Evolutionary conservation across 2,329 filamentous ascomycete species (phyloP), one percentile per base, ranked within the genome.

Genomic region (Ceratocystis destructans): DNA sequence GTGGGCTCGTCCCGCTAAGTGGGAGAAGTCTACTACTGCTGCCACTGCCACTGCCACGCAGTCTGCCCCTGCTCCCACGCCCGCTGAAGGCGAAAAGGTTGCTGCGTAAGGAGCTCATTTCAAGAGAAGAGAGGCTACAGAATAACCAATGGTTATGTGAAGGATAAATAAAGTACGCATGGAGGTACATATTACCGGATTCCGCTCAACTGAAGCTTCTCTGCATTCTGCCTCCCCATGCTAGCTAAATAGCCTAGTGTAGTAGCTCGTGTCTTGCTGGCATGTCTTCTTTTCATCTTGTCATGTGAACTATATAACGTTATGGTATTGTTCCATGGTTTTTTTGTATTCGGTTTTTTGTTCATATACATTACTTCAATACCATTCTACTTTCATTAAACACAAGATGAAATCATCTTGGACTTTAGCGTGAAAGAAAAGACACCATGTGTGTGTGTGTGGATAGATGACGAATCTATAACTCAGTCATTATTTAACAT

Each of bases 1-100:
- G 76, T 92, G 82, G 80, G 78, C 82, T 65, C 84, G 79, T 73
- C 81, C 87, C 64, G 78, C 84, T 70, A 85, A 86, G 79, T 87
- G 85, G 80, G 80, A 82, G 69, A 71, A 72, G 25, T 74, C 74
- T 50, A 70, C 48, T 28, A 25, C 44, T 61, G 46, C 61, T 55
- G 50, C 55, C 10, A 64, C 64, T 48, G 59, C 68, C 17, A 44
- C 74, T 66, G 72, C 70, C 33, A 68, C 69, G 17, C 70, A 73
- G 64, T 72, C 70, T 5, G 74, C 71, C 20, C 71, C 72, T 50
- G 74, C 74, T 2, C 72, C 73, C 7, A 74, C 71, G 20, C 71
- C 73, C 10, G 74, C 71, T 45, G 74, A 71, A 45, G 75, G 73
- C 64, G 75, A 75, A 69, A 73, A 74, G 59, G 75, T 73, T 41